phyloP scores from a whole-genome alignment of 805 yeast genomes.

The Yarrowia osloensis region DNA sequence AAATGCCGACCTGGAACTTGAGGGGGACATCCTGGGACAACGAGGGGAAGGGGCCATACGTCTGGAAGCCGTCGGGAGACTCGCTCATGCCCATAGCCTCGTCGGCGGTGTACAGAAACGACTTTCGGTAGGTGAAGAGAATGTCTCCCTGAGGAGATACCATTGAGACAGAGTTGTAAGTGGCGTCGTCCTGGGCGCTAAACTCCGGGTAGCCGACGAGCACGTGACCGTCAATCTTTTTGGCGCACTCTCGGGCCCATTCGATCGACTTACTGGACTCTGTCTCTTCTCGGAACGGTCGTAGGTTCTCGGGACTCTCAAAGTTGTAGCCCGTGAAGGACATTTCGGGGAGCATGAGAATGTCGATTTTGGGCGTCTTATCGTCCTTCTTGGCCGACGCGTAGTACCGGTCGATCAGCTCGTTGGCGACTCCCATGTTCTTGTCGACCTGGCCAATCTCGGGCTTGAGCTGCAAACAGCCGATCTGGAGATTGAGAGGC shows the following conservation, averaged over 20 bases:
- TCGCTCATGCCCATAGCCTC: constrained; percentile 77
- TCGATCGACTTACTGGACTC: constrained; percentile 45
- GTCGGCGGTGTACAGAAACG: constrained; percentile 76
- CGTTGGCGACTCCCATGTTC: constrained; percentile 12
- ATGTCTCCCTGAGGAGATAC: constrained; percentile 60
- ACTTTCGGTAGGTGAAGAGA: constrained; percentile 70
- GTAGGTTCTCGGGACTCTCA: constrained; percentile 48
- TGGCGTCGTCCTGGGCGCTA: constrained; percentile 23
- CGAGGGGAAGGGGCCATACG: constrained; percentile 31
- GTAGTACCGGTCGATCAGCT: constrained; percentile 1
- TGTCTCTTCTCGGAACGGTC: constrained; percentile 63
- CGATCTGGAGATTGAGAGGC: constrained; percentile 22
- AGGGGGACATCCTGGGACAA: constrained; percentile 35
- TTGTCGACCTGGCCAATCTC: constrained; percentile 17
- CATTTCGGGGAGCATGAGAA: constrained; percentile 80
- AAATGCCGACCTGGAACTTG: constrained; percentile 71
- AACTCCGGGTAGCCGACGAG: constrained; percentile 82
- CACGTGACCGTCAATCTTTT: constrained; percentile 59
- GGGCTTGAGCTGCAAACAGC: constrained; percentile 19
- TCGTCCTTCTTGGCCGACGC: neutral
- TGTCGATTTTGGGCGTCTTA: constrained; percentile 45
- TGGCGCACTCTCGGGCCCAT: constrained; percentile 60
- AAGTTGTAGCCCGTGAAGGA: constrained; percentile 86
- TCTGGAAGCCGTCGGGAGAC: constrained; percentile 59
- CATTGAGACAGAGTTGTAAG: constrained; percentile 73